Base-by-base conservation (phyloP, 2,329 filamentous ascomycete species). In the Sclerotinia minor region DNA sequence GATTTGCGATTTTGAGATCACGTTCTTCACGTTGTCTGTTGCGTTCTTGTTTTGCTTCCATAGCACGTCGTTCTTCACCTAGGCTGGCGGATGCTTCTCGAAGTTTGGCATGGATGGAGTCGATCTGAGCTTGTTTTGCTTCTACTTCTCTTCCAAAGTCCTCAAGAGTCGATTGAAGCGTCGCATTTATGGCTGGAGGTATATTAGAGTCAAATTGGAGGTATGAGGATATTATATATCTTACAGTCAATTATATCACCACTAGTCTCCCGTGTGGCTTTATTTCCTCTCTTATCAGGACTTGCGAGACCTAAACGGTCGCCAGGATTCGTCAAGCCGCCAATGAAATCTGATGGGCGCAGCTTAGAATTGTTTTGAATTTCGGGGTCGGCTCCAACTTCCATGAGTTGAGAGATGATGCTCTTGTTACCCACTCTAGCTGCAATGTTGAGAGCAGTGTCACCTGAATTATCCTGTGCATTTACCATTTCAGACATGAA, bases 401-500 rank as follows among this genome's bases (percentile, higher is more conserved):
- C 95, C 15, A 98, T 83, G 44, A 99, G 83, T 77, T 99, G 95
- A n/a, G 93, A 94, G 68, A 98, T 96, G 74, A 99, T 97, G 74
- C 92, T 96, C 67, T 91, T 85, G 77, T 97, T 98, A 29, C 93
- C 92, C 72, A 97, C 96, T 70, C 95, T 86, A 1, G 95, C 94
- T 2, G 94, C 95, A 70, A 98, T 89, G 73, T 97, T 97, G 26
- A 99, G 83, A 0, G 95, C 95, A 0, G 95, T 99, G 76, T 99
- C 96, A 0, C 95, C 95, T 45, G 91, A 91, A 75, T 94, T 93
- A 78, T 99, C 95, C 74, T 94, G 91, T 0, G 94, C 90, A 75
- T 99, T 98, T 69, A 99, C 94, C 78, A 99, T 96, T 76, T 98
- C 94, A 60, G 91, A 92, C 86, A 99, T 96, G 80, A 99, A 99